Evolutionary conservation across 768 basidiomycete species (phyloP).

Genomic region (Xanthoconium purpureum): DNA sequence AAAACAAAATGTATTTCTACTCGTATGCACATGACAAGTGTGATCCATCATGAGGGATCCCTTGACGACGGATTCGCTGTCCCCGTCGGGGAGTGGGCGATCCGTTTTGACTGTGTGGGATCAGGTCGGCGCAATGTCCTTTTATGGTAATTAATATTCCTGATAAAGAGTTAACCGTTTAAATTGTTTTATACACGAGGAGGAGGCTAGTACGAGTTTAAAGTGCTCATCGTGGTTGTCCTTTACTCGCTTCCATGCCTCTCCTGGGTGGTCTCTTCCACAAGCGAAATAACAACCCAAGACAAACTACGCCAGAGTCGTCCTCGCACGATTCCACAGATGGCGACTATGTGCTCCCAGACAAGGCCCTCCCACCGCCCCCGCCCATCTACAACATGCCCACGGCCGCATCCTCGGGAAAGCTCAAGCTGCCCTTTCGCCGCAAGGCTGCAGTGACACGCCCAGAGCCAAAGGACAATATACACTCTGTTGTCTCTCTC

Average conservation of each 20-base stretch:
- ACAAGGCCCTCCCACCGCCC: slow-evolving; percentile 12
- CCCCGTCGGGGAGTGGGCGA: no score
- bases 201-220: not conserved
- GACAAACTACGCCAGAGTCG: slow-evolving; percentile 5
- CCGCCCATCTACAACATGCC: slow-evolving; percentile 23
- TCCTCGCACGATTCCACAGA: slow-evolving; percentile 30
- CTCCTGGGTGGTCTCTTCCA: slow-evolving; percentile 30
- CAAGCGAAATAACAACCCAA: slow-evolving; percentile 14
- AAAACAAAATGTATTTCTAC: no score
- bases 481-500: slow-evolving; percentile 18
- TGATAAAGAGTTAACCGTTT: slow-evolving; percentile 12
- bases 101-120: no score
- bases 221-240: not conserved
- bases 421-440: slow-evolving; percentile 44
- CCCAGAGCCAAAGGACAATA: slow-evolving; percentile 7
- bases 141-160: not conserved
- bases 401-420: slow-evolving; percentile 38
- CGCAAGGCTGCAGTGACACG: slow-evolving; percentile 30
- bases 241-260: slow-evolving; percentile 18
- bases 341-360: slow-evolving; percentile 30
- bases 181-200: slow-evolving; percentile 9
- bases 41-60: no score
- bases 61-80: no score
- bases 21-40: no score
- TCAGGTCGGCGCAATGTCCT: no score